Base-by-base conservation (phyloP, 331 rosid species). In the Quercus lobata region DNA sequence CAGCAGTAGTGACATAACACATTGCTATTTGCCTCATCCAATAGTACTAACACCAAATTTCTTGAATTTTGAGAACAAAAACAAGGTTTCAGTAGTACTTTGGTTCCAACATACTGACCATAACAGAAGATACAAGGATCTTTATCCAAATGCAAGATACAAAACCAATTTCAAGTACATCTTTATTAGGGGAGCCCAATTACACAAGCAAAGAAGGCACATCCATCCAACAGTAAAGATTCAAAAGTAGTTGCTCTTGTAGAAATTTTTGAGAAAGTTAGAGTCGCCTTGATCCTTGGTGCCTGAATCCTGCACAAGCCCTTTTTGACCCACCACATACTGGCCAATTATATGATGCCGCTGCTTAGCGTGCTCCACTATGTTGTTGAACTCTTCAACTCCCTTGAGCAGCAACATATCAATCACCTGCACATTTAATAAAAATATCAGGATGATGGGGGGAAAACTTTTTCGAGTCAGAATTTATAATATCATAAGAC, bases 291-390 rank as follows among this genome's bases (percentile, higher is more conserved):
- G 91, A 81, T 93, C 92, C 88, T 93, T 91, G 6, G 83, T n/a
- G 69, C 82, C 87, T 84, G 60, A 73, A 69, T 95, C 99, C 79
- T 85, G 92, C 85, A 79, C 81, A 55, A 82, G 88, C 69, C 87
- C 94, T 15, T 86, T 82, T 2, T 60, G 84, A 74, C 92, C 92
- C 1, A 91, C 88, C 82, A 96, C 97, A 21, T 93, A 95, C 83
- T 88, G 99, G 58, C 99, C 99, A 77, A 95, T 77, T 60, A 93
- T 85, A 84, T 95, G 99, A 84, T 95, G 99, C 79, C 99, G 92
- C 81, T 93, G 98, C 96, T 95, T 93, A 78, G 98, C 90, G 77
- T 93, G 98, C 72, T 95, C 84, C 75, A 85, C 87, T 52, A 95
- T 79, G 83, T 91, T 92, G 56, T 79, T 85, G 77, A 95, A 88